phyloP scores from a whole-genome alignment of 306 rosid genomes.

The Albizia julibrissin region DNA sequence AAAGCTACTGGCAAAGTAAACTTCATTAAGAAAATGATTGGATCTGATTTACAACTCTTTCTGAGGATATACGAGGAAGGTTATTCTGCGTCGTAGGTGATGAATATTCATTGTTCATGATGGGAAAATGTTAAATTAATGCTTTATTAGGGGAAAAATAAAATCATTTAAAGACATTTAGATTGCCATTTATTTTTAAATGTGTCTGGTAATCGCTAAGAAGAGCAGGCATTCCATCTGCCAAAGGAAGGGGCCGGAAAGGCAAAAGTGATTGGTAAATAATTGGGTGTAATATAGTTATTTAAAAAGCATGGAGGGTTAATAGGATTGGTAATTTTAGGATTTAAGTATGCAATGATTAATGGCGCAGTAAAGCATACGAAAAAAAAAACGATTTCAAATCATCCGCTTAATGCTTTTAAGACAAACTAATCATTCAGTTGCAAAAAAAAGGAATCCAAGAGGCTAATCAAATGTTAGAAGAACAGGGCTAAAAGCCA shows the following conservation, averaged over 20 bases:
- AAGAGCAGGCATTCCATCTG: neutral
- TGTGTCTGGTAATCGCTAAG: neutral
- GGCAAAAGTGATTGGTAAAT: neutral
- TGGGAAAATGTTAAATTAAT: neutral
- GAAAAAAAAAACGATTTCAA: neutral
- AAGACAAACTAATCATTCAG: neutral
- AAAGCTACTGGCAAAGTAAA: neutral
- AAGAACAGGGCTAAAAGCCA: neutral
- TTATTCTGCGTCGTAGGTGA: neutral
- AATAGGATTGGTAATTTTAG: neutral
- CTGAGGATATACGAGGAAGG: neutral
- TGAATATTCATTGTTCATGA: neutral
- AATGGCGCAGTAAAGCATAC: neutral
- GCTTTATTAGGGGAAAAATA: no score
- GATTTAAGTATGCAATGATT: neutral
- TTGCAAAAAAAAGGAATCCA: neutral
- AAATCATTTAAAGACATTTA: neutral
- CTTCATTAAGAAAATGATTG: neutral
- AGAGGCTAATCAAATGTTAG: neutral
- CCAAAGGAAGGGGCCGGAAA: neutral
- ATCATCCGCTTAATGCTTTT: neutral
- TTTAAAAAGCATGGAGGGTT: neutral
- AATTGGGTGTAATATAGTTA: neutral
- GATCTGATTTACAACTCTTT: neutral
- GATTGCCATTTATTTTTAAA: neutral